Evolutionary conservation across 805 yeast species (phyloP).

Genomic region (Phaffomyces antillensis): DNA sequence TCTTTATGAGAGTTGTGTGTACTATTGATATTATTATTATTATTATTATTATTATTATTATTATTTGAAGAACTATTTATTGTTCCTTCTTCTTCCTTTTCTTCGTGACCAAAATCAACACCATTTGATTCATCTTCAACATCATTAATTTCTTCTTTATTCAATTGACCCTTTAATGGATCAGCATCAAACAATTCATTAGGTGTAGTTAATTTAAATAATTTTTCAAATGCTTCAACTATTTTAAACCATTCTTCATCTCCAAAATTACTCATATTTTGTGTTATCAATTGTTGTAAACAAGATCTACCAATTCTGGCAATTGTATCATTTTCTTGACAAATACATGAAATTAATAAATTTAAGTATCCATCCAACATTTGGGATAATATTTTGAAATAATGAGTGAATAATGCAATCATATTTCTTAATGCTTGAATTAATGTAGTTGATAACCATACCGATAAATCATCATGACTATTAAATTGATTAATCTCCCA

Average conservation of each 20-base stretch:
- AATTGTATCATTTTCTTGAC: slow-evolving; percentile 95
- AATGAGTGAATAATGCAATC: slow-evolving; percentile 76
- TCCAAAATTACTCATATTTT: slow-evolving; percentile 60
- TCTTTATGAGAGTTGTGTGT: slow-evolving; percentile 6
- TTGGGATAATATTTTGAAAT: slow-evolving; percentile 67
- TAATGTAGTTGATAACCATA: slow-evolving; percentile 94
- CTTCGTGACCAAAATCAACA: slow-evolving; percentile 19
- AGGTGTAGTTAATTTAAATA: slow-evolving; percentile 83
- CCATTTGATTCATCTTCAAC: slow-evolving; percentile 8
- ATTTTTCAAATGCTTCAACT: slow-evolving; percentile 52
- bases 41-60: background rate
- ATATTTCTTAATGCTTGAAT: slow-evolving; percentile 90
- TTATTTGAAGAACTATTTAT: slow-evolving; percentile 17
- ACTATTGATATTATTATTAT: background rate
- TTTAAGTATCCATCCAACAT: slow-evolving; percentile 75
- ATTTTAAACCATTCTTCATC: slow-evolving; percentile 70
- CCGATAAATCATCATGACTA: slow-evolving; percentile 78
- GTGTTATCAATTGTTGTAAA: slow-evolving; percentile 68
- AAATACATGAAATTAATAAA: slow-evolving; percentile 77
- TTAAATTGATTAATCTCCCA: slow-evolving; percentile 65
- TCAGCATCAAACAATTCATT: slow-evolving; percentile 62
- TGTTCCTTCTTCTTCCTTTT: background rate
- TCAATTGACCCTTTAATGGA: slow-evolving; percentile 30
- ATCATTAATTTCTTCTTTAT: slow-evolving; percentile 1
- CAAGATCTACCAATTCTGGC: slow-evolving; percentile 93